A percentile compares a stretch with the other conserved stretches of the same genome.
phyloP scores from a whole-genome alignment of 2,329 filamentous ascomycete genomes.

The Xenoacremonium recifei region DNA sequence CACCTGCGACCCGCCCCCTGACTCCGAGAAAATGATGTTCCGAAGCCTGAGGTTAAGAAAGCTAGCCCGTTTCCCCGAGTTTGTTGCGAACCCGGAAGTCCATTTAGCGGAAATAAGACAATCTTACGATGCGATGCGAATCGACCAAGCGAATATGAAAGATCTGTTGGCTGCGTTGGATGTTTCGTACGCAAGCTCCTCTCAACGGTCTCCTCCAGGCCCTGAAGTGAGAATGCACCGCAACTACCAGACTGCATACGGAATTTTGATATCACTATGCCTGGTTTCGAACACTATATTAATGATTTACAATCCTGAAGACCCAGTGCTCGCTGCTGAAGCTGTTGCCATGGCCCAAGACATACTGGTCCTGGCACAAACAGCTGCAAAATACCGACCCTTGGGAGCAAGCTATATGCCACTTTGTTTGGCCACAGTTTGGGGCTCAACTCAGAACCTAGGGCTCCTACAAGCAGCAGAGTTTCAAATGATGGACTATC shows the following conservation, averaged over 20 bases:
- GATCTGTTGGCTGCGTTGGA: too few relatives aligned
- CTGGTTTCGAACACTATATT: constrained; percentile 24
- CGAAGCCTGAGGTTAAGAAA: constrained; percentile 10
- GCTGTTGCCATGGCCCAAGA: constrained; percentile 18
- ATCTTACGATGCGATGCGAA: constrained; percentile 15
- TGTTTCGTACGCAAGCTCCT: too few relatives aligned
- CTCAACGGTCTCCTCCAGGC: background rate
- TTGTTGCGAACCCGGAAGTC: constrained; percentile 15
- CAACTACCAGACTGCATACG: constrained; percentile 13
- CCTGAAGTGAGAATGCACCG: constrained; percentile 1
- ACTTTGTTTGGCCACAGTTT: constrained; percentile 23
- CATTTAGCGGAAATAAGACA: constrained; percentile 15
- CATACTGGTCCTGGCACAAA: constrained; percentile 19
- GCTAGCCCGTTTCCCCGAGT: constrained; percentile 16
- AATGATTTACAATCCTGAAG: constrained; percentile 14
- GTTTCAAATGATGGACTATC: constrained; percentile 16
- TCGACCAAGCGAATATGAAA: too few relatives aligned
- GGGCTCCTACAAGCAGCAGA: constrained; percentile 5
- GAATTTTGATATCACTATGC: constrained; percentile 16
- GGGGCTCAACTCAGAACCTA: constrained; percentile 28
- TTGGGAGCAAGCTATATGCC: constrained; percentile 27
- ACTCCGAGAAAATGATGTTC: background rate
- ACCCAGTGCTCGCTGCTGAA: constrained; percentile 14
- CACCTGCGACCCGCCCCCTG: constrained; percentile 1
- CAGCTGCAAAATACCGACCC: constrained; percentile 20